Conservation (phyloP, 441 rosid species). For the Rhodomyrtus psidioides region DNA sequence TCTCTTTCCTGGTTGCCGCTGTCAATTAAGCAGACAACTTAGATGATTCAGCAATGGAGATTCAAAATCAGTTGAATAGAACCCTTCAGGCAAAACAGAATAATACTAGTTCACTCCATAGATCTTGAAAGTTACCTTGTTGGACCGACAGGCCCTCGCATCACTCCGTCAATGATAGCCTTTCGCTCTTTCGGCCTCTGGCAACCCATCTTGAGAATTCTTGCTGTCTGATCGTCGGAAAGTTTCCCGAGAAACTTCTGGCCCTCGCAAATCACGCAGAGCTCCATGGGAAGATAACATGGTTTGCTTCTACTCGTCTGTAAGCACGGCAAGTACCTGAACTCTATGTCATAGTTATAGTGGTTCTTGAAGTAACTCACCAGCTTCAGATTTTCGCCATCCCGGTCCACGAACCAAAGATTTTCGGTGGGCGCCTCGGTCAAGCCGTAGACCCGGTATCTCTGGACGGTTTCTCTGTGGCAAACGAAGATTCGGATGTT, state of each 20-base stretch:
- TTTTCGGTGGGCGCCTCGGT: conserved; percentile 71
- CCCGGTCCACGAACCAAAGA: conserved; percentile 75
- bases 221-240: conserved; percentile 89
- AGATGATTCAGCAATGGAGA: background rate
- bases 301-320: conserved; percentile 88
- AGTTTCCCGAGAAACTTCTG: conserved; percentile 97
- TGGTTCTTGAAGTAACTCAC: conserved; percentile 85
- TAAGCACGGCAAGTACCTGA: conserved; percentile 79
- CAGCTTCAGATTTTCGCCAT: conserved; percentile 66
- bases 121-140: conserved; percentile 44
- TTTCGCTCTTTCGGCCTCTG: conserved; percentile 84
- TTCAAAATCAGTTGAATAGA: background rate
- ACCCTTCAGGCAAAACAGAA: background rate
- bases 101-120: background rate
- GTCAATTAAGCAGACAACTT: conserved; percentile 5
- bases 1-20: conserved; percentile 69
- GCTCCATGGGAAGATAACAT: conserved; percentile 96
- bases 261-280: conserved; percentile 92
- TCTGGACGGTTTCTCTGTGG: conserved; percentile 90
- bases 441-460: conserved; percentile 73
- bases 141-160: conserved; percentile 81
- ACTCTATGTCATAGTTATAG: conserved; percentile 65
- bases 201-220: conserved; percentile 90
- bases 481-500: conserved; percentile 86
- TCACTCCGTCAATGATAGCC: conserved; percentile 73